Evolutionary conservation across 768 basidiomycete species (phyloP).

Genomic region (Cyathus striatus): DNA sequence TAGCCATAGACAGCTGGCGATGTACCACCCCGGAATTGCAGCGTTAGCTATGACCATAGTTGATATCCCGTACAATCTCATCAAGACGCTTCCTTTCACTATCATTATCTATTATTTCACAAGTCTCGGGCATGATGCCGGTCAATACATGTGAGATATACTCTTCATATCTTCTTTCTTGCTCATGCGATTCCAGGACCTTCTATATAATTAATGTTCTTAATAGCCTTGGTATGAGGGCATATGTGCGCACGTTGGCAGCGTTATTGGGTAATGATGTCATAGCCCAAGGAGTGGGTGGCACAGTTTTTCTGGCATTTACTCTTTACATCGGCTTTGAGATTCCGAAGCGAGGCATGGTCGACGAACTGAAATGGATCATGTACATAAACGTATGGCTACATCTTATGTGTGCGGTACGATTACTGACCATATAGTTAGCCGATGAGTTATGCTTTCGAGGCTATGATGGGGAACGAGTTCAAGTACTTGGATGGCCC

Average conservation of each 20-base stretch:
- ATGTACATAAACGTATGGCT: constrained; percentile 60
- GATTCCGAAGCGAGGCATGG: constrained; percentile 59
- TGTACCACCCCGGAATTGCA: too few species aligned
- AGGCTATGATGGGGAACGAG: constrained; percentile 74
- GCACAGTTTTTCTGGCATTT: constrained; percentile 41
- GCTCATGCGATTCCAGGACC: too few species aligned
- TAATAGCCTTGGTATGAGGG: constrained; percentile 69
- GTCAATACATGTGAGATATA: constrained; percentile 60
- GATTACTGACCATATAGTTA: constrained; percentile 20
- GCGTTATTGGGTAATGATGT: constrained; percentile 55
- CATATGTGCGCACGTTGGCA: constrained; percentile 67
- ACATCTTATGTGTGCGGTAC: not conserved
- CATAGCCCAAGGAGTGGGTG: constrained; percentile 54
- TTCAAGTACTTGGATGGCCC: constrained; percentile 67
- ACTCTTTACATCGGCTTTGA: too few species aligned
- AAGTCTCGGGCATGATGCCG: constrained; percentile 44
- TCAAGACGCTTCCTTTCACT: constrained; percentile 40
- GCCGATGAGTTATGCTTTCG: constrained; percentile 72
- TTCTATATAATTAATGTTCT: too few species aligned
- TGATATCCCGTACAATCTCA: constrained; percentile 52
- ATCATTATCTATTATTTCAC: constrained; percentile 61
- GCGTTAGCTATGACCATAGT: constrained; percentile 61
- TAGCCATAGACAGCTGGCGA: too few species aligned
- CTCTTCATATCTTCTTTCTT: too few species aligned
- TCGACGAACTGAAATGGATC: constrained; percentile 66